Evolutionary conservation across 768 basidiomycete species (phyloP).

Genomic region (Phanerodontia chrysosporium): DNA sequence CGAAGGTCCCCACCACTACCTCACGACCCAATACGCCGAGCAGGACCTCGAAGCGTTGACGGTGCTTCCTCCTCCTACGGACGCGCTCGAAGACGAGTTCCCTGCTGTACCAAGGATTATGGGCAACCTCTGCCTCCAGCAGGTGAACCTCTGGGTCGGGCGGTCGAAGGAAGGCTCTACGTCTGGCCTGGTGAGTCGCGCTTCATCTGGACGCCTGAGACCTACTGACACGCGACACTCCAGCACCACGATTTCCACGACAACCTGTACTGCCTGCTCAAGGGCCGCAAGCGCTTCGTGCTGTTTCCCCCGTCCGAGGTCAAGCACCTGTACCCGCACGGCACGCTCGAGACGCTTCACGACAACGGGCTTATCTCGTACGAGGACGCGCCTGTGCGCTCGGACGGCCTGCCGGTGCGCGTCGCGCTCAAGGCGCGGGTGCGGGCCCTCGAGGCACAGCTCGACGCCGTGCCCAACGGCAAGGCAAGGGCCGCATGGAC

Average conservation of each 20-base stretch:
- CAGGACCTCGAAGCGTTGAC: constrained; percentile 20
- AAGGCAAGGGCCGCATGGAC: constrained; percentile 17
- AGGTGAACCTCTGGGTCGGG: constrained; percentile 29
- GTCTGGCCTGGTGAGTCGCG: constrained; percentile 24
- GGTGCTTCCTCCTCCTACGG: constrained; percentile 25
- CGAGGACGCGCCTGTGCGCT: constrained; percentile 19
- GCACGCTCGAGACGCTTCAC: constrained; percentile 20
- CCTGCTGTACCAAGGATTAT: constrained; percentile 24
- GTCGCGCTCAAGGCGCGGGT: constrained; percentile 22
- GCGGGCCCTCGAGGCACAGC: constrained; percentile 19
- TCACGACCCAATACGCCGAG: constrained; percentile 29
- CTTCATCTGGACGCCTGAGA: neutral
- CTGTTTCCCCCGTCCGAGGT: constrained; percentile 25
- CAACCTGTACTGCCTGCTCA: constrained; percentile 28
- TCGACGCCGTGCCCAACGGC: constrained; percentile 15
- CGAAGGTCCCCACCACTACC: constrained; percentile 20
- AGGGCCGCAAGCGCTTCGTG: constrained; percentile 29
- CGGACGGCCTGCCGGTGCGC: constrained; percentile 23
- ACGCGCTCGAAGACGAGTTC: constrained; percentile 25
- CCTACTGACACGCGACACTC: neutral
- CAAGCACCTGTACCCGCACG: constrained; percentile 23
- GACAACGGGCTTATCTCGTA: constrained; percentile 30
- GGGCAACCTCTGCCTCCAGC: constrained; percentile 27
- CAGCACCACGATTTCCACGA: constrained; percentile 32
- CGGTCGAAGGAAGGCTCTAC: constrained; percentile 25